phyloP scores from a whole-genome alignment of 257 asterid genomes.

The Coffea eugenioides region DNA sequence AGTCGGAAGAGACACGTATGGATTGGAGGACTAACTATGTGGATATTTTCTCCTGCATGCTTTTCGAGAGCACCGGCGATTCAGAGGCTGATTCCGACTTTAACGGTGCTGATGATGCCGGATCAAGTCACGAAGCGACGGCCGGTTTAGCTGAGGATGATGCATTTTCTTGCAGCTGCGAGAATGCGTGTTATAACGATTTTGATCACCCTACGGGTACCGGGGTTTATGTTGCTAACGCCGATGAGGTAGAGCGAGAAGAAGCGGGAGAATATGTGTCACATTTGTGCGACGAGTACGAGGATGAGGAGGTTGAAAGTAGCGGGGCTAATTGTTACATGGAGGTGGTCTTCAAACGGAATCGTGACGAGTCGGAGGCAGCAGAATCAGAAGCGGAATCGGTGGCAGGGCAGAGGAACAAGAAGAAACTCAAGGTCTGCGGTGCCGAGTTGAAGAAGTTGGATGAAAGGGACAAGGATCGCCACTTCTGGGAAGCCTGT shows the following conservation, averaged over 20 bases:
- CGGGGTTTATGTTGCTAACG: not conserved
- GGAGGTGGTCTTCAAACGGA: not conserved
- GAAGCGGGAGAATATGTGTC: not conserved
- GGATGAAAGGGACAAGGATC: constrained; percentile 18
- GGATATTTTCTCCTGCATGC: constrained; percentile 25
- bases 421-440: not conserved
- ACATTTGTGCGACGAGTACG: constrained; percentile 1
- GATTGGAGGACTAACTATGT: constrained; percentile 2
- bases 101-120: not conserved
- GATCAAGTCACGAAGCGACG: not conserved
- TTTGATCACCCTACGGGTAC: not conserved
- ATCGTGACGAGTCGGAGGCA: not conserved
- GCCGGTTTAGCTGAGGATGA: constrained; percentile 14
- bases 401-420: not conserved
- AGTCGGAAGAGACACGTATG: not conserved
- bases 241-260: not conserved
- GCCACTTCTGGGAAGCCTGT: constrained; percentile 32
- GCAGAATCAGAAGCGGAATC: not conserved
- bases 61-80: constrained; percentile 28
- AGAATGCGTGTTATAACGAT: not conserved
- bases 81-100: constrained; percentile 16
- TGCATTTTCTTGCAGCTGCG: constrained; percentile 31
- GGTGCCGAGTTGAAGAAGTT: not conserved
- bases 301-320: constrained; percentile 10
- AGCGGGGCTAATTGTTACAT: too few relatives aligned